These are phyloP conservation scores for Gymnopilus junonius DNA, from an alignment of 768 basidiomycete genomes.

Conservation along the genomic window DNA sequence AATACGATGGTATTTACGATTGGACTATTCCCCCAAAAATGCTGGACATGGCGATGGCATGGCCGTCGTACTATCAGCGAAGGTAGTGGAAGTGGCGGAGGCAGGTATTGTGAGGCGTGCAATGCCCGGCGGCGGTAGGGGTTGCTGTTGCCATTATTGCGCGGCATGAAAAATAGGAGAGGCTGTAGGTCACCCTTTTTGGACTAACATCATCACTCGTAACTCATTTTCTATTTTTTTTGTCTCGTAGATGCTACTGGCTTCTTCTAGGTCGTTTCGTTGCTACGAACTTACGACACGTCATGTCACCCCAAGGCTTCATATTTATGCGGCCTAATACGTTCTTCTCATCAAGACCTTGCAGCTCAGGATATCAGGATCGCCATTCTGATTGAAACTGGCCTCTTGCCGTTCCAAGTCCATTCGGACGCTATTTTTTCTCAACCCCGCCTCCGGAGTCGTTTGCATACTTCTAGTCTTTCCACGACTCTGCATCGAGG, in stretches of 20 bases:
- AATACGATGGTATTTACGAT: conserved; percentile 55
- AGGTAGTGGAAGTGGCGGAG: conserved; percentile 27
- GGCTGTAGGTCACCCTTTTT: not conserved
- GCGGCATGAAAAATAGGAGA: not conserved
- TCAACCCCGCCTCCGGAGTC: not conserved
- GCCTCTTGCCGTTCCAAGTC: not conserved
- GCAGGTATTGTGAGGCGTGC: conserved; percentile 45
- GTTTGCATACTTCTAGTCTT: not conserved
- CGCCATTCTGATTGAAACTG: not conserved
- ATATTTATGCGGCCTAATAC: conserved; percentile 3
- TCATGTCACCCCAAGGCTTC: conserved; percentile 7
- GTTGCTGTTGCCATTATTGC: not conserved
- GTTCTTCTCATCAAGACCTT: conserved; percentile 4
- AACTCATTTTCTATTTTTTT: not conserved
- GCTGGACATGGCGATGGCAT: conserved; percentile 21
- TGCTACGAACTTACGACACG: conserved; percentile 9
- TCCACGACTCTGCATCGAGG: not conserved
- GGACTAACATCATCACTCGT: not conserved
- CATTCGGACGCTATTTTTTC: not conserved
- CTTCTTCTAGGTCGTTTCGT: not conserved
- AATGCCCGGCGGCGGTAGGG: conserved; percentile 34
- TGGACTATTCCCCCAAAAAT: conserved; percentile 38
- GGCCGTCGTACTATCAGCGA: conserved; percentile 31
- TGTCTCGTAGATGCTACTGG: not conserved
- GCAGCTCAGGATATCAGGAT: conserved; percentile 3